A percentile compares a stretch with the other conserved stretches of the same genome.
Conservation (phyloP, 495 filamentous ascomycete species). For the Podospora didyma region DNA sequence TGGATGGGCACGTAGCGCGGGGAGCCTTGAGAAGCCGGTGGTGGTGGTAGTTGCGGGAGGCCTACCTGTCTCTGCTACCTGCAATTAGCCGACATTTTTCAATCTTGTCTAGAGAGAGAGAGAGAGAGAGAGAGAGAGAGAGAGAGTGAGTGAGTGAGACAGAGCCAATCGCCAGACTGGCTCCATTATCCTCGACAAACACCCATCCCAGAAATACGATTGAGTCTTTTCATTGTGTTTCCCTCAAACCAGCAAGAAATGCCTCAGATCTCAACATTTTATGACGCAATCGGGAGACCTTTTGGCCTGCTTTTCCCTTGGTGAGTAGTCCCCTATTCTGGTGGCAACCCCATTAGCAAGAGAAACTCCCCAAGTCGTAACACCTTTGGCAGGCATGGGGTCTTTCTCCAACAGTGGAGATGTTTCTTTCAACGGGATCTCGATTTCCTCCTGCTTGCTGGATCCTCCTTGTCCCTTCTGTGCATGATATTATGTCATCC, state of each 20-base stretch:
- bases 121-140: too few relatives aligned
- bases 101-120: too few relatives aligned
- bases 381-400: neutral
- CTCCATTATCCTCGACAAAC: too few relatives aligned
- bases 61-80: neutral
- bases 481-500: neutral
- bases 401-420: neutral
- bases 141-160: too few relatives aligned
- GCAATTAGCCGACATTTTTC: neutral
- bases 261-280: slow-evolving; percentile 11
- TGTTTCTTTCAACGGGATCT: neutral
- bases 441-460: neutral
- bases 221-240: neutral
- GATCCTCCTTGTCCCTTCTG: too few relatives aligned
- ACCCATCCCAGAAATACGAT: too few relatives aligned
- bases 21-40: neutral
- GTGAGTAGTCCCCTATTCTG: neutral
- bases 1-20: neutral
- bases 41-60: neutral
- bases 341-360: slow-evolving; percentile 24
- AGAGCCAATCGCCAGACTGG: too few relatives aligned
- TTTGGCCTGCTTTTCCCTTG: neutral
- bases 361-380: slow-evolving; percentile 12
- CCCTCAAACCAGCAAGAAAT: slow-evolving; percentile 1
- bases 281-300: slow-evolving; percentile 13